These are phyloP conservation scores for Vitis rupestris DNA, from an alignment of 164 flowering plant species.

Conservation along the genomic window DNA sequence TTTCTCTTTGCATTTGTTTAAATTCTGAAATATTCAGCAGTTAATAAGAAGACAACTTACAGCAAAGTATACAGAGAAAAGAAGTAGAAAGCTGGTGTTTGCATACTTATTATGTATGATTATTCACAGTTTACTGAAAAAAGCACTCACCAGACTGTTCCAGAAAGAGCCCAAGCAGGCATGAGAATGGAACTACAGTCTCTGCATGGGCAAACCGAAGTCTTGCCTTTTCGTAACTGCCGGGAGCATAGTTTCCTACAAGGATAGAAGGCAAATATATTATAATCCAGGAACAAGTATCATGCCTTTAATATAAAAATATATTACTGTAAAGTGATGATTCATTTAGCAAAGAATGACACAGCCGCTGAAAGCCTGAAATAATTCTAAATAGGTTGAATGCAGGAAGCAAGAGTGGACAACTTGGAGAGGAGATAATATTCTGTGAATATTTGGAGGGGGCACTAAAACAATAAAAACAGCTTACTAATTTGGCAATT, in stretches of 20 bases:
- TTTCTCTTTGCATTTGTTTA: slow-evolving; percentile 55
- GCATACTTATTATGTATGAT: too few species aligned
- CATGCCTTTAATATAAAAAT: background rate
- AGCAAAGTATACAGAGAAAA: background rate
- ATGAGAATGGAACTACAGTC: slow-evolving; percentile 91
- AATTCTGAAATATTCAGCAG: slow-evolving; percentile 43
- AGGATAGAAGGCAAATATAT: background rate
- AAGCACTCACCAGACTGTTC: slow-evolving; percentile 66
- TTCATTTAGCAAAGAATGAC: too few species aligned
- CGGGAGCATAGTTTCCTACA: slow-evolving; percentile 59
- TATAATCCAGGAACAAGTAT: too few species aligned
- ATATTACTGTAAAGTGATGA: background rate
- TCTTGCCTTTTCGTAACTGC: slow-evolving; percentile 87
- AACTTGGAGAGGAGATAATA: too few species aligned
- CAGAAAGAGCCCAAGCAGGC: slow-evolving; percentile 91
- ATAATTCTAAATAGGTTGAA: too few species aligned
- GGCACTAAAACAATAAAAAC: too few species aligned
- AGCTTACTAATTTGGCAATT: too few species aligned
- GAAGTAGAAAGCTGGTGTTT: too few species aligned
- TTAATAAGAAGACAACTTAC: slow-evolving; percentile 2
- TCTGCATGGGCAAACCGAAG: slow-evolving; percentile 98
- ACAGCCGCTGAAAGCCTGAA: too few species aligned
- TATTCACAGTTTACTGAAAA: background rate
- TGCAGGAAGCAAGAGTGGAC: too few species aligned
- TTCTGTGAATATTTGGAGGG: too few species aligned